Evolutionary conservation across 495 filamentous ascomycete species (phyloP).

Genomic region (Aspergillus affinis): DNA sequence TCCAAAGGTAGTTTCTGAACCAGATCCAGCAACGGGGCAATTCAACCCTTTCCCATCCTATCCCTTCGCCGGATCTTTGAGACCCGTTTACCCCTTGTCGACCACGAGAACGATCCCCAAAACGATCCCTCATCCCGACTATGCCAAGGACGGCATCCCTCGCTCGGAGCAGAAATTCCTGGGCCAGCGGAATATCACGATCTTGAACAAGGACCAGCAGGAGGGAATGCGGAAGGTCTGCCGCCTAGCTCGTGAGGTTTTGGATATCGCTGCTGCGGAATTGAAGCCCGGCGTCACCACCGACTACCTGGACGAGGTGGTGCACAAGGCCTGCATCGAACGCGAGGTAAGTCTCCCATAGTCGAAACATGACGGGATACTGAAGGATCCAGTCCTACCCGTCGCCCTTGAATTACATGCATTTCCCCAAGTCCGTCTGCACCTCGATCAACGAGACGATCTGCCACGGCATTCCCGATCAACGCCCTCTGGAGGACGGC

Average conservation of each 20-base stretch:
- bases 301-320: conserved; percentile 92
- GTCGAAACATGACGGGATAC: conserved; percentile 19
- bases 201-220: conserved; percentile 75
- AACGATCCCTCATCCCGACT: conserved; percentile 81
- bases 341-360: conserved; percentile 63
- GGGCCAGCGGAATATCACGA: conserved; percentile 71
- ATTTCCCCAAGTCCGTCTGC: conserved; percentile 98
- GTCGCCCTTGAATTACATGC: conserved; percentile 91
- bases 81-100: conserved; percentile 90
- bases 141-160: conserved; percentile 79
- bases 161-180: conserved; percentile 63
- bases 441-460: conserved; percentile 96
- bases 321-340: conserved; percentile 94
- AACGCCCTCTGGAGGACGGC: conserved; percentile 73
- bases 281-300: conserved; percentile 87
- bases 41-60: conserved; percentile 92
- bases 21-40: conserved; percentile 81
- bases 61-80: conserved; percentile 72
- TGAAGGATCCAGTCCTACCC: conserved; percentile 77
- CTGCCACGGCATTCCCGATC: conserved; percentile 88
- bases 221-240: conserved; percentile 94
- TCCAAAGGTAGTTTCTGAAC: conserved; percentile 80
- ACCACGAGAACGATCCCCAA: conserved; percentile 69
- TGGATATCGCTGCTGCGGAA: conserved; percentile 85
- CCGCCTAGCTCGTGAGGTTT: conserved; percentile 80